Percentiles rank a stretch among this genome's conserved stretches.
Evolutionary conservation across 768 basidiomycete species (phyloP).

Genomic region (Amanita molliuscula): DNA sequence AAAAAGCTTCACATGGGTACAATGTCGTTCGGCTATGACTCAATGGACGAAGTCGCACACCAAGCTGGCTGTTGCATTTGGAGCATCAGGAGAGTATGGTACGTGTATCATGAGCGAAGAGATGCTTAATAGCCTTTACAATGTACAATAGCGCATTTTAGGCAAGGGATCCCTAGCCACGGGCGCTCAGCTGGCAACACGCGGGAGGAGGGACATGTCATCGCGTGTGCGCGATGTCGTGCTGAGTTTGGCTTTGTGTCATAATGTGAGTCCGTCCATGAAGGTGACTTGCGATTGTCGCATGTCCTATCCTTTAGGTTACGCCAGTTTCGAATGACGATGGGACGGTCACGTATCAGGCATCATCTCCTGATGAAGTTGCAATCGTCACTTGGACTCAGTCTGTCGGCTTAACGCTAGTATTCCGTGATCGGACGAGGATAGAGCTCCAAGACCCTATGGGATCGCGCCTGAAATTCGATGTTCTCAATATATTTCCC

Average conservation of each 20-base stretch:
- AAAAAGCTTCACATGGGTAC: constrained; percentile 98
- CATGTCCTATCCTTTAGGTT: constrained; percentile 42
- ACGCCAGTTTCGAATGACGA: constrained; percentile 95
- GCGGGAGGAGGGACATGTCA: constrained; percentile 92
- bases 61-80: constrained; percentile 84
- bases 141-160: constrained; percentile 24
- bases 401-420: constrained; percentile 84
- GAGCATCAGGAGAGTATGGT: constrained; percentile 51
- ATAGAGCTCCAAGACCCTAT: constrained; percentile 74
- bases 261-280: constrained; percentile 59
- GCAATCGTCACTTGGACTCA: constrained; percentile 98
- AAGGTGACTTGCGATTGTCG: not conserved
- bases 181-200: constrained; percentile 71
- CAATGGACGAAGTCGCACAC: constrained; percentile 98
- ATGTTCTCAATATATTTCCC: constrained; percentile 91
- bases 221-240: constrained; percentile 89
- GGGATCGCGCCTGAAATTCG: constrained; percentile 57
- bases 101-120: constrained; percentile 5
- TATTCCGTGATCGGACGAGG: constrained; percentile 81
- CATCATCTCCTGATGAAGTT: constrained; percentile 97
- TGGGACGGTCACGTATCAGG: constrained; percentile 92
- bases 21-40: constrained; percentile 90
- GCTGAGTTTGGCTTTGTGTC: constrained; percentile 87
- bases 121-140: not conserved
- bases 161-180: constrained; percentile 55